A percentile compares a stretch with the other conserved stretches of the same genome.
Conservation (phyloP, 352 stramenopile species). For the Phytophthora meadii region DNA sequence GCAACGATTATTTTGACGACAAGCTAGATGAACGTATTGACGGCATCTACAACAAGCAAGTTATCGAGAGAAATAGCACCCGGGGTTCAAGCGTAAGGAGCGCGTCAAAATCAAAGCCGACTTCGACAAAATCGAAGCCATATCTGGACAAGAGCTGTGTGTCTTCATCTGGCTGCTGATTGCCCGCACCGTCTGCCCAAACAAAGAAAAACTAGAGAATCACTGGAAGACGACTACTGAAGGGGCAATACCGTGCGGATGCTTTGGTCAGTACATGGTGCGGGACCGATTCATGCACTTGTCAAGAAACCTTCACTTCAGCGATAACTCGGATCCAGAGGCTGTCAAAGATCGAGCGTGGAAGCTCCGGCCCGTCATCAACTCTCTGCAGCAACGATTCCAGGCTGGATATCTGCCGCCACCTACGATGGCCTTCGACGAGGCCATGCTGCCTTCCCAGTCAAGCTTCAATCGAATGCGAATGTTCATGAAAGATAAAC, state of each 20-base stretch:
- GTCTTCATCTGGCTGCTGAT: background rate
- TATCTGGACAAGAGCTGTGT: background rate
- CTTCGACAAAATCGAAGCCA: too few species aligned
- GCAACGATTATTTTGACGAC: too few species aligned
- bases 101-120: too few species aligned
- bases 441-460: background rate
- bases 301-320: background rate
- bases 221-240: background rate
- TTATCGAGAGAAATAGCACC: too few species aligned
- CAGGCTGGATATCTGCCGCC: background rate
- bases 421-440: background rate
- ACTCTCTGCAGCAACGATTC: background rate
- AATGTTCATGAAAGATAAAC: conserved; percentile 3
- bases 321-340: background rate
- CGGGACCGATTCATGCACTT: background rate
- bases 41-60: too few species aligned
- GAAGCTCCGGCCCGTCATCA: background rate
- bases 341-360: background rate
- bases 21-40: too few species aligned
- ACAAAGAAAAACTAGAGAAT: background rate
- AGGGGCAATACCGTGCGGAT: background rate
- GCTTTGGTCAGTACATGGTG: background rate
- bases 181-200: background rate
- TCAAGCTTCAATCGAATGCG: background rate
- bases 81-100: too few species aligned